Percentiles rank a stretch among this genome's conserved stretches.
Conservation (phyloP, 2,329 filamentous ascomycete genomes). For the Pyrenophora graminea region DNA sequence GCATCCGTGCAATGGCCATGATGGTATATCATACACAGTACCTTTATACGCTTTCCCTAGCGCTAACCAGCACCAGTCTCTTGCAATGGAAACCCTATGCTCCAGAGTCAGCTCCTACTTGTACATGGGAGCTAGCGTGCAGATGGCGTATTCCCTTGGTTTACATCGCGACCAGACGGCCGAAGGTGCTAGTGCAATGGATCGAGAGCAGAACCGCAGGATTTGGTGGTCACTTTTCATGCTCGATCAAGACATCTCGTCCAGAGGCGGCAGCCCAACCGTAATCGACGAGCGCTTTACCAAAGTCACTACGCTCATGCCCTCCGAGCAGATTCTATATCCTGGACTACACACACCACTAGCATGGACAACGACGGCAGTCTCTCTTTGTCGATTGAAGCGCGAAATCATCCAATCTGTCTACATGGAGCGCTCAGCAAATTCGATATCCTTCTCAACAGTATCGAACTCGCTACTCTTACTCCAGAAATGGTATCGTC, state of each 20-base stretch:
- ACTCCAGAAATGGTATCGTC: constrained; percentile 41
- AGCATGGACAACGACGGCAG: constrained; percentile 37
- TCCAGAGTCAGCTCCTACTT: constrained; percentile 44
- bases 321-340: constrained; percentile 43
- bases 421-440: constrained; percentile 39
- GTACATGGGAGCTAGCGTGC: constrained; percentile 44
- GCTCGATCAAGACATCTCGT: constrained; percentile 43
- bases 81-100: constrained; percentile 42
- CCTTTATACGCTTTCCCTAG: background rate
- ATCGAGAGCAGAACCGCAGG: constrained; percentile 42
- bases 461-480: constrained; percentile 38
- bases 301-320: constrained; percentile 36
- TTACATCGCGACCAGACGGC: constrained; percentile 43
- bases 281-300: constrained; percentile 41
- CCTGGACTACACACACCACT: constrained; percentile 43
- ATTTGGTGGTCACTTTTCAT: constrained; percentile 47
- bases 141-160: constrained; percentile 45
- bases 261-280: constrained; percentile 42
- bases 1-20: constrained; percentile 42
- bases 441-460: constrained; percentile 41
- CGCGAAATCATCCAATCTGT: constrained; percentile 42
- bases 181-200: constrained; percentile 29
- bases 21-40: constrained; percentile 26
- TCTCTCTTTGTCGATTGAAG: constrained; percentile 39
- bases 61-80: constrained; percentile 32